Conservation (phyloP, 768 basidiomycete genomes). For the Daedalea quercina region DNA sequence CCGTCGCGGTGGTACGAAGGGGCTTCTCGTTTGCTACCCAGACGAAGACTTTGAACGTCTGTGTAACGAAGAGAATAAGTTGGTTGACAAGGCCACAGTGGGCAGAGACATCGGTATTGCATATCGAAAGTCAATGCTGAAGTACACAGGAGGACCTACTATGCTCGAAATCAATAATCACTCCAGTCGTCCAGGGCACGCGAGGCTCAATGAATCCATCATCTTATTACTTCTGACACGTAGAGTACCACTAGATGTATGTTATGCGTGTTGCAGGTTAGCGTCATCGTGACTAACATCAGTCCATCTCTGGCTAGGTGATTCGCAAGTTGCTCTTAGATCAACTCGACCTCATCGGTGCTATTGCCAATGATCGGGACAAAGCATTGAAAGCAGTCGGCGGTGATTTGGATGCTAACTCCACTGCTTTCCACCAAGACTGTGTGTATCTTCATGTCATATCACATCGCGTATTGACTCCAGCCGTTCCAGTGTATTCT, state of each 20-base stretch:
- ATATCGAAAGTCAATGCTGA: constrained; percentile 11
- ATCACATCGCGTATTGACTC: neutral
- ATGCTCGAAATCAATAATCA: constrained; percentile 12
- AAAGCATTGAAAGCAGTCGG: constrained; percentile 8
- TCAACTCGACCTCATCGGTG: constrained; percentile 10
- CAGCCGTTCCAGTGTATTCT: neutral
- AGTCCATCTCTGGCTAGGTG: neutral
- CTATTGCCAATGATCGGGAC: constrained; percentile 8
- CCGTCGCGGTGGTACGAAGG: constrained; percentile 13
- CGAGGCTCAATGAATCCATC: constrained; percentile 12
- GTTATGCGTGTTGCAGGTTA: neutral
- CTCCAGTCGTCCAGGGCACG: constrained; percentile 2
- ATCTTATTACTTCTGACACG: constrained; percentile 8
- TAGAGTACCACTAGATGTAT: neutral
- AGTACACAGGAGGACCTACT: constrained; percentile 13
- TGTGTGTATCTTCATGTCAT: neutral
- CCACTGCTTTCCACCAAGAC: constrained; percentile 2
- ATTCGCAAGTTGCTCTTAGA: constrained; percentile 10
- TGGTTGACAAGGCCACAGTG: neutral
- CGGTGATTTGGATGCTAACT: constrained; percentile 10
- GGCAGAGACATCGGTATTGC: neutral
- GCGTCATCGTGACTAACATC: neutral
- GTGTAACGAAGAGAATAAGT: neutral
- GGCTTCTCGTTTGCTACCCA: constrained; percentile 14
- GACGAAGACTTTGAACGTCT: constrained; percentile 7